Evolutionary conservation across 2,329 filamentous ascomycete species (phyloP), one percentile per base, ranked within the genome.

Genomic region (Daldinia sp.): DNA sequence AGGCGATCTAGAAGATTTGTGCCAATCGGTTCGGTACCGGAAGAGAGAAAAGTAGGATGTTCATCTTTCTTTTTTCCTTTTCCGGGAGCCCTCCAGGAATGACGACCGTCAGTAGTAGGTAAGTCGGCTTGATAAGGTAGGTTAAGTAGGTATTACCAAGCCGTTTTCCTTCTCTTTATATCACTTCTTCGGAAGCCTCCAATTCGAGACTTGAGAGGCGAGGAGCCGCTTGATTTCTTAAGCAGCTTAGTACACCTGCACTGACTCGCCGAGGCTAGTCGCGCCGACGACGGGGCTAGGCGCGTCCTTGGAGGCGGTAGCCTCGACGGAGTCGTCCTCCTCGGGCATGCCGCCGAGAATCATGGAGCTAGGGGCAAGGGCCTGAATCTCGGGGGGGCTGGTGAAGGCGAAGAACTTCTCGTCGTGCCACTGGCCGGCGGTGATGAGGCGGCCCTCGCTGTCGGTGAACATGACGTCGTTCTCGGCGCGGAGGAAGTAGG

Each of bases 401-500:
- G 76, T 82, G 69, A 83, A 83, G 9, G 79, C 80, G 72, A 81
- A 80, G 77, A 83, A 83, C 76, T 84, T 85, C 75, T 83, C 77
- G 71, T 84, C 82, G 70, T 84, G 82, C 82, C 82, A 84, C 75
- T 83, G 78, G 49, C 78, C 79, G 37, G 84, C 82, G 8, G 83
- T 84, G 63, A 86, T 78, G 66, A 79, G 79, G 41, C 83, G 76
- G 59, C 84, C 84, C 76, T 83, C 82, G 66, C 78, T 80, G 74
- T 86, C 84, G 48, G 77, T 78, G 72, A 86, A 85, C 78, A 82
- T 81, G 70, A 81, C 82, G 69, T 83, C 82, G 72, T 86, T 79
- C 77, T 86, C 83, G 53, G 84, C 81, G 32, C 84, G 79, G 52
- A 86, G 77, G 77, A 86, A 86, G 74, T 86, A 87, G 11, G 84